phyloP scores from a whole-genome alignment of 129 eudicot genomes.

The Ambrosia trifida region DNA sequence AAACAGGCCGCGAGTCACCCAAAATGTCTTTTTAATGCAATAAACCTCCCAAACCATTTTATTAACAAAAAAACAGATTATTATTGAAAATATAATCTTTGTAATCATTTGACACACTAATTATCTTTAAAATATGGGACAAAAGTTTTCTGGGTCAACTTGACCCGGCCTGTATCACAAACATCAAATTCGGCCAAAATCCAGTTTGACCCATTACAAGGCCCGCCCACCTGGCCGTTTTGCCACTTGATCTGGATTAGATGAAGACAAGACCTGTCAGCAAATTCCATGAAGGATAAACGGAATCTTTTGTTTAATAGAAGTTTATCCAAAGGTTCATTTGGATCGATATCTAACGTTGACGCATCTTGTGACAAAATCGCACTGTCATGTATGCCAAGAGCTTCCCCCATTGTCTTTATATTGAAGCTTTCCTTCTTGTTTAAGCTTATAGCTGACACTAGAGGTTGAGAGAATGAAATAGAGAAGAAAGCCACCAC shows the following conservation, averaged over 20 bases:
- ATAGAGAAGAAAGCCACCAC: slow-evolving; percentile 84
- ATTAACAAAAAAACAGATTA: background rate
- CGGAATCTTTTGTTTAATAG: slow-evolving; percentile 69
- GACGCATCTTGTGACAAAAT: slow-evolving; percentile 44
- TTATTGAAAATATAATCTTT: background rate
- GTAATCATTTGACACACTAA: background rate
- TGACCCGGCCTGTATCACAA: background rate
- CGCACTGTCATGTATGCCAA: slow-evolving; percentile 78
- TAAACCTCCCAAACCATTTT: background rate
- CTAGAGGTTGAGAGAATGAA: slow-evolving; percentile 85
- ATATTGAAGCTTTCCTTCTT: slow-evolving; percentile 47
- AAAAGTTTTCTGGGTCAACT: background rate
- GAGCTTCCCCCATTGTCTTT: slow-evolving; percentile 74
- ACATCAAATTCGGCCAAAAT: background rate
- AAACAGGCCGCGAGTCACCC: background rate
- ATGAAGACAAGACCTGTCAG: slow-evolving; percentile 63
- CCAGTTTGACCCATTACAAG: background rate
- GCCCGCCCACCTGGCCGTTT: background rate
- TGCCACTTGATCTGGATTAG: slow-evolving; percentile 11
- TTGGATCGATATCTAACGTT: slow-evolving; percentile 43
- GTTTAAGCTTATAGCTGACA: slow-evolving; percentile 73
- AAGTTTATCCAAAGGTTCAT: slow-evolving; percentile 76
- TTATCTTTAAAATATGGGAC: background rate
- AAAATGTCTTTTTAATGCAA: background rate
- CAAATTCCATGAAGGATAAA: slow-evolving; percentile 77